These are phyloP conservation scores for Aristolochia californica DNA, from an alignment of 164 flowering plant genomes.

Conservation along the genomic window DNA sequence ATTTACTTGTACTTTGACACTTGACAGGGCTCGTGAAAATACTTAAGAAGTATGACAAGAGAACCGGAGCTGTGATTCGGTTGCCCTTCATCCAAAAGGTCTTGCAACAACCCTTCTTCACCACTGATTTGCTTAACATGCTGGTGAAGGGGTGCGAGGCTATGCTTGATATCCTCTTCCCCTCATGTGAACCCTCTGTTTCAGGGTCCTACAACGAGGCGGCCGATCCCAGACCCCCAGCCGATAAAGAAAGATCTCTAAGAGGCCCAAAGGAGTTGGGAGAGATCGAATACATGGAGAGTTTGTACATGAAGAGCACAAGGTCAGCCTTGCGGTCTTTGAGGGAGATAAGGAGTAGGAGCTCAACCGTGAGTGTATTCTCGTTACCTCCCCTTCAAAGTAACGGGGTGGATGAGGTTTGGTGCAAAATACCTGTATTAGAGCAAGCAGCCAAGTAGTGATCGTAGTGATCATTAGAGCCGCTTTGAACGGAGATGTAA, in stretches of 20 bases:
- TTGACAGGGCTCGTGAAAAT: constrained; percentile 71
- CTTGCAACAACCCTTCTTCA: constrained; percentile 76
- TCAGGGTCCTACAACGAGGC: constrained; percentile 2
- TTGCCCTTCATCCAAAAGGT: constrained; percentile 73
- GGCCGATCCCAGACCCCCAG: neutral
- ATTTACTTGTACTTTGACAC: neutral
- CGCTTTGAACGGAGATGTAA: no score
- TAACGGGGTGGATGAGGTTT: constrained; percentile 19
- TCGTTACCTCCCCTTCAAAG: constrained; percentile 43
- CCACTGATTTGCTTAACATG: constrained; percentile 55
- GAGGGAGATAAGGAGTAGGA: constrained; percentile 46
- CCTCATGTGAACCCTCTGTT: constrained; percentile 8
- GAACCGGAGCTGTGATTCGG: constrained; percentile 70
- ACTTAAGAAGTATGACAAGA: constrained; percentile 71
- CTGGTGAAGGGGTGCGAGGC: constrained; percentile 70
- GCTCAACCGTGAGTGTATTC: constrained; percentile 45
- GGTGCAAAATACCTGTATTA: constrained; percentile 22
- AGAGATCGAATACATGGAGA: constrained; percentile 42
- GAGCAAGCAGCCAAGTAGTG: constrained; percentile 30
- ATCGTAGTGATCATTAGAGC: no score
- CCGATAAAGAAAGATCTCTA: constrained; percentile 6
- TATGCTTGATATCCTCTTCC: constrained; percentile 51
- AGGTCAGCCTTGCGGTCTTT: constrained; percentile 37
- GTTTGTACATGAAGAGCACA: constrained; percentile 36
- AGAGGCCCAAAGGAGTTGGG: constrained; percentile 29